Evolutionary conservation across 2,329 filamentous ascomycete species (phyloP), one percentile per base, ranked within the genome.

Genomic region (Verticillium tricorpus): DNA sequence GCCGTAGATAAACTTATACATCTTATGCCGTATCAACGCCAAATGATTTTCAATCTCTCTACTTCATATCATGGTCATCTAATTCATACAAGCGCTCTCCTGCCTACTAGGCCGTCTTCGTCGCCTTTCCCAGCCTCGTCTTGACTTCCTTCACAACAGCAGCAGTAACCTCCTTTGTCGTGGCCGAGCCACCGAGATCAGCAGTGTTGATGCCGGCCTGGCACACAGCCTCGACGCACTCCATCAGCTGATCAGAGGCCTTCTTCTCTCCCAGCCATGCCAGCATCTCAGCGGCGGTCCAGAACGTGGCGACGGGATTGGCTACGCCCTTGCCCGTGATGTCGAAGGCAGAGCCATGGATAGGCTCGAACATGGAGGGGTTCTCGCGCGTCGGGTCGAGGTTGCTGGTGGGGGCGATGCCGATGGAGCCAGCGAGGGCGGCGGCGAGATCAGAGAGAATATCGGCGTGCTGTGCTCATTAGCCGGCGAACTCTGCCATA

Each of bases 401-500:
- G 67, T 90, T 90, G 57, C 81, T 85, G 0, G 88, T 90, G 3
- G 89, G 88, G 3, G 89, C 89, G 62, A 92, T 90, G 9, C 89
- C 88, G 63, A 91, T 91, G 2, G 84, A 88, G 0, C 89, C 89
- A 2, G 88, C 88, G 7, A 91, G 76, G 0, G 88, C 87, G 15
- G 89, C 88, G 6, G 88, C 89, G 22, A 91, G 77, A 68, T 91
- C 89, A 0, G 87, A 89, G 5, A 91, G 80, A 58, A 90, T 89
- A 64, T 90, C 88, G 6, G 86, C 87, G 64, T 81, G 79, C 55
- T 57, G 19, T 2, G 12, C 5, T 5, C 9, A 32, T 57, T 12
- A 40, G 37, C 17, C 17, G 3, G 45, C 56, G 56, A 34, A 25
- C 5, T 57, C 31, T 19, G 31, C 61, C 77, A 72, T 40, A 28